phyloP scores from a whole-genome alignment of 2,329 filamentous ascomycete species.

The Cladosporium halotolerans region DNA sequence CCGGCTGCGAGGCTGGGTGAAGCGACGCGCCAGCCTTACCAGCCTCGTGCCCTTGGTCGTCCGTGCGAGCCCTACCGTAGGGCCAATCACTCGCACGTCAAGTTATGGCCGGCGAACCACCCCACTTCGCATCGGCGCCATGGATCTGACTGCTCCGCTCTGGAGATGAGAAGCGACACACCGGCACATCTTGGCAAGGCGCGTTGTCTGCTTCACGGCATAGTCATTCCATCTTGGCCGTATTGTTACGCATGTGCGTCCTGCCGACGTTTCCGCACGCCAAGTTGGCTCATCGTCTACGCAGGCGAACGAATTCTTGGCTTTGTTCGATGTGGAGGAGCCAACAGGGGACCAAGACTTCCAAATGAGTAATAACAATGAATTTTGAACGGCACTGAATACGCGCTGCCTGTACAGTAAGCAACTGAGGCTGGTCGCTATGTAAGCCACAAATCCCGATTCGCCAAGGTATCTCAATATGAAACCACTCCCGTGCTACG shows the following conservation, averaged over 20 bases:
- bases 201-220: background rate
- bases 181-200: constrained; percentile 2
- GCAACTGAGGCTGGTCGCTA: background rate
- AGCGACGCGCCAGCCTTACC: background rate
- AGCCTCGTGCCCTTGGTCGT: background rate
- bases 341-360: too few relatives aligned
- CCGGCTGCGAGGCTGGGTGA: too few relatives aligned
- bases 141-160: background rate
- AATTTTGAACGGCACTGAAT: too few relatives aligned
- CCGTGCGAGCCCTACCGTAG: constrained; percentile 5
- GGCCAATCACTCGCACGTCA: background rate
- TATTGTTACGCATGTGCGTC: too few relatives aligned
- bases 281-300: too few relatives aligned
- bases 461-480: constrained; percentile 5
- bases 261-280: too few relatives aligned
- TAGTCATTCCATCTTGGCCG: background rate
- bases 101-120: too few relatives aligned
- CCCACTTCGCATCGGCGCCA: too few relatives aligned
- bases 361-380: too few relatives aligned
- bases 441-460: background rate
- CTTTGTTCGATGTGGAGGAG: too few relatives aligned
- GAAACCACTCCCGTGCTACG: constrained; percentile 1
- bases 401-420: too few relatives aligned
- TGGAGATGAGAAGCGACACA: constrained; percentile 4
- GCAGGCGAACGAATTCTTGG: too few relatives aligned